Conservation (phyloP, 1,284 basidiomycete species). For the Volvariella volvacea region DNA sequence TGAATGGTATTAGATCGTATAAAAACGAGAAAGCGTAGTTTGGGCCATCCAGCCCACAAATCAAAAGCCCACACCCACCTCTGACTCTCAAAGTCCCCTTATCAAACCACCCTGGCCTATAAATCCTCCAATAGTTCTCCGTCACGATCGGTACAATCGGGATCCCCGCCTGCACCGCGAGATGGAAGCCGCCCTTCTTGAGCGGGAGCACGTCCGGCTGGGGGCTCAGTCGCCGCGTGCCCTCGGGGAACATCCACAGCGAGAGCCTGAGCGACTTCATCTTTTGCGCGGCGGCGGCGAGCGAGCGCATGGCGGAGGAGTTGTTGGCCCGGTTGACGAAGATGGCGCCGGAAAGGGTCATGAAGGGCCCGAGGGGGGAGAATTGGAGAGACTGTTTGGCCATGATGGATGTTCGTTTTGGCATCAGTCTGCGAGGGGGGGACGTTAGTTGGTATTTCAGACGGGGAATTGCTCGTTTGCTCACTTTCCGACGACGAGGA, state of each 20-base stretch:
- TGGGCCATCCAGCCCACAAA: background rate
- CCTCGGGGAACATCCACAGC: constrained; percentile 91
- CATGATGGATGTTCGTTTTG: constrained; percentile 81
- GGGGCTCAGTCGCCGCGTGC: constrained; percentile 75
- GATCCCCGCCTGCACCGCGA: constrained; percentile 85
- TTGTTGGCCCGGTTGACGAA: constrained; percentile 90
- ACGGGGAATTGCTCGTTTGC: constrained; percentile 14
- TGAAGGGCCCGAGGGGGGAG: constrained; percentile 89
- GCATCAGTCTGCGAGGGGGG: constrained; percentile 62
- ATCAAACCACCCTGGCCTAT: constrained; percentile 75
- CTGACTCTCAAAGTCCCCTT: constrained; percentile 74
- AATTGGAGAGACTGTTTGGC: constrained; percentile 90
- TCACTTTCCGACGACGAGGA: constrained; percentile 78
- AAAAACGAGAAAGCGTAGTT: background rate
- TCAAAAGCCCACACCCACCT: constrained; percentile 44
- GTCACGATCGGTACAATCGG: constrained; percentile 90
- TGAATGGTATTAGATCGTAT: constrained; percentile 2
- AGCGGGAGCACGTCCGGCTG: constrained; percentile 74
- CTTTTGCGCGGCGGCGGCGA: constrained; percentile 72
- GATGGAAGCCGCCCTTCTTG: constrained; percentile 98
- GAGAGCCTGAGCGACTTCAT: constrained; percentile 78
- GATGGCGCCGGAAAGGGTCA: constrained; percentile 88
- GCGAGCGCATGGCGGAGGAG: constrained; percentile 68
- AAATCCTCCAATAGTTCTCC: constrained; percentile 90
- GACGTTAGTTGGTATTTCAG: constrained; percentile 6